Base-by-base conservation (phyloP, 805 yeast genomes). In the Metschnikowia colocasiae region DNA sequence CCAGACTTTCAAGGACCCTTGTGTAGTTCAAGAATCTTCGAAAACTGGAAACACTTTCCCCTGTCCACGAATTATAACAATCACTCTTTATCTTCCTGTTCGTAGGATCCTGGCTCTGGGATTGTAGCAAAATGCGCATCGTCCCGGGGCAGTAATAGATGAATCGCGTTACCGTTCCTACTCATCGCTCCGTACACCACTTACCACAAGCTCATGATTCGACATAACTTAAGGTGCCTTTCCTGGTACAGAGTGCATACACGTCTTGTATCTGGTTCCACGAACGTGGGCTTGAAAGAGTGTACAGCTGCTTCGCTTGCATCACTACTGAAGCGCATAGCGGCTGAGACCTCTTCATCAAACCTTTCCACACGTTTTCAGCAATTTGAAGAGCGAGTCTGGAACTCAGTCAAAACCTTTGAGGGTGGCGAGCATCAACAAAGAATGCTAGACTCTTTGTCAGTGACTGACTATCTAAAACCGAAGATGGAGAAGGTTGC, bases 391-490 rank as follows among this genome's bases (percentile, higher is more conserved):
- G 12, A 29, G 9, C 33, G 18, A 10, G 9, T 39, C 13, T 39
- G 42, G 42, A 15, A 29, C 9, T 29, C n/a, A 5, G 34, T 39
- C 15, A 15, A 7, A 9, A 6, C 19, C 2, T 29, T 29, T 15
- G 42, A 29, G 12, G n/a, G 9, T 6, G 26, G 9, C 4, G 8
- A n/a, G 8, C 19, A 9, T 13, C 25, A n/a, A n/a, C 27, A 25
- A 15, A 15, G 7, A 25, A 7, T 23, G n/a, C 10, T 12, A 13
- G 33, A 31, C 7, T 12, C 32, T 13, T 42, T 42, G 27, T 23
- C 49, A 15, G 25, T 41, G 19, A 34, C 50, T 4, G 52, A 49
- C 35, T 49, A 46, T 41, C 32, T 49, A 33, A 32, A 35, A 30
- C 52, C 52, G 3, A 23, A 34, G 10, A 34, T 46, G 15, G 32